Base-by-base conservation (phyloP, 2,329 filamentous ascomycete species). In the Cladophialophora exuberans region DNA sequence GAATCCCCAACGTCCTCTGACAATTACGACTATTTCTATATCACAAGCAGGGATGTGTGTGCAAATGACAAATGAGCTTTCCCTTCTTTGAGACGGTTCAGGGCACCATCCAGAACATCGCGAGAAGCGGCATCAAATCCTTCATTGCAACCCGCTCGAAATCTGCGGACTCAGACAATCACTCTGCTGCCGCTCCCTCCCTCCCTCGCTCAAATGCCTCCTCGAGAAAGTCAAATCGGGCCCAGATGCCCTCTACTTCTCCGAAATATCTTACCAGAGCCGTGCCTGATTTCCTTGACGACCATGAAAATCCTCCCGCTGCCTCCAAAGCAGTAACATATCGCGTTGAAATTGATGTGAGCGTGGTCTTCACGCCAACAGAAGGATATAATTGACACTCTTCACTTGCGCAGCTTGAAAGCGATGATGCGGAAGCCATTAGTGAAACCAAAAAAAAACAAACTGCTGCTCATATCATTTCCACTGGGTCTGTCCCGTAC, bases 121-220 rank as follows among this genome's bases (percentile, higher is more conserved):
- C 35, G 17, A 49, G 41, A 22, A n/a, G 23, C 26, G 36, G 51
- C 36, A 18, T 56, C 9, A 45, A 44, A 15, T 23, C 42, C 23
- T 10, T 30, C 18, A 28, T 41, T 31, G 36, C n/a, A 31, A 38
- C 52, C 17, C 13, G 39, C 22, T 28, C 41, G 18, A 38, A 22
- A 25, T 48, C 23, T 30, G 22, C 23, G 26, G 41, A 23, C 28
- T 15, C 28, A 50, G 48, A 49, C 25, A 31, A 56, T 31, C 45
- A 52, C 17, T 17, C 46, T 17, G 17, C 7, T 41, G 26, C 46
- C 46, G 35, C 46, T 39, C 33, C 46, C 28, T 26, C 38, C 17
- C 6, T 26, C 33, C 18, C 46, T 45, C 56, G 33, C 10, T 36
- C 54, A 33, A 33, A 57, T 60, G 57, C 51, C 50, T 54, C 53